Base-by-base conservation (phyloP, 2,329 filamentous ascomycete genomes). In the Arthroderma sp. region DNA sequence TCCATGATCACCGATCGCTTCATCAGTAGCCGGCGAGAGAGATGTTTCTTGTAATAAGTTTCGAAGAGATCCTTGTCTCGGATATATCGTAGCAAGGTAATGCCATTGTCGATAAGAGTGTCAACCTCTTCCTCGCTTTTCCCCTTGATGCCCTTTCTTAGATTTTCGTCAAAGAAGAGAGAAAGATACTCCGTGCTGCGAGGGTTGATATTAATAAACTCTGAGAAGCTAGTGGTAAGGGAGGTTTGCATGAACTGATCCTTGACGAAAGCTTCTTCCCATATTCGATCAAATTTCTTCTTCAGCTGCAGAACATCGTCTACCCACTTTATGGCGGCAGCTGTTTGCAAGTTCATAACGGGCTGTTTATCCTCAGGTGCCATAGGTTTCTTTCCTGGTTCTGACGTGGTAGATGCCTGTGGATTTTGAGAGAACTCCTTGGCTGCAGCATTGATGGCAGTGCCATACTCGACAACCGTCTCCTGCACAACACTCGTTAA, bases 11-110 rank as follows among this genome's bases (percentile, higher is more conserved):
- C 85, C 0, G 89, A 91, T 66, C 93, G 94, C 68, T 86, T 88
- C 73, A 93, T 88, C 17, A 98, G 77, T 43, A 98, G 76, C 55
- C 93, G 84, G 59, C 88, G 86, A 47, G 88, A 91, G 23, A 98
- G 79, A 72, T 98, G 93, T 69, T 95, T 95, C 76, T 97, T 95
- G 76, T 98, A 97, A 71, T 98, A 98, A 3, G 87, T 83, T 74
- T 98, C 91, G 66, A 98, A 96, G 63, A 95, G 79, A 68, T 98
- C 93, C 73, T 91, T 93, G 66, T 97, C 91, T 57, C 85, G 82
- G 38, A 98, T 81, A 64, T 95, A 96, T 49, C 90, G 84, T 55
- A 98, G 80, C 5, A 98, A 77, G 0, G 86, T 83, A 60, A 95
- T 94, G 11, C 91, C 91, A 68, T 93, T 95, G 59, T 96, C 91